Evolutionary conservation across 257 asterid species (phyloP).

Genomic region (Asclepias syriaca): DNA sequence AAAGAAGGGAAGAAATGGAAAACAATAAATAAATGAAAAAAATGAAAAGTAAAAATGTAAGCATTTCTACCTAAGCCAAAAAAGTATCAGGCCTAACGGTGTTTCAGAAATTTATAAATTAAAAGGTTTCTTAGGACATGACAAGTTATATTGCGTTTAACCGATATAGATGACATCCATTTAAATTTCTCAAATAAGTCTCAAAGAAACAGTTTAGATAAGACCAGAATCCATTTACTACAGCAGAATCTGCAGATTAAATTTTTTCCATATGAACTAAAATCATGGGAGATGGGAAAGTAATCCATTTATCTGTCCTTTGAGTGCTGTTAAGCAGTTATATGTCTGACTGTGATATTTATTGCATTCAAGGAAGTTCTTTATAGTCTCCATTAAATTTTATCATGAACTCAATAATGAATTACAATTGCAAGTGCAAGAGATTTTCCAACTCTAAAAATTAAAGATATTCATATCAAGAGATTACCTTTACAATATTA

Average conservation of each 20-base stretch:
- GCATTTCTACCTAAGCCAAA: background rate
- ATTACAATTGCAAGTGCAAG: background rate
- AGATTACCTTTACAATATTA: slow-evolving; percentile 69
- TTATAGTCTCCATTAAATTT: background rate
- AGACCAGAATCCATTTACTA: background rate
- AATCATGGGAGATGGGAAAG: background rate
- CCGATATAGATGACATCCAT: background rate
- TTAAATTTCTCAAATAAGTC: background rate
- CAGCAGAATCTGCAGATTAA: background rate
- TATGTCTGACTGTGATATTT: background rate
- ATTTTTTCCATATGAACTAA: background rate
- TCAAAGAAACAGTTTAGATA: background rate
- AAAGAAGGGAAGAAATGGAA: background rate
- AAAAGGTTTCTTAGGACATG: background rate
- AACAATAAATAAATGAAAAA: background rate
- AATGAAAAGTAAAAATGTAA: background rate
- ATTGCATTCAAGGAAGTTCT: background rate
- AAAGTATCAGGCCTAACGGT: background rate
- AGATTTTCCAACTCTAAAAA: background rate
- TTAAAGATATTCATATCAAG: background rate
- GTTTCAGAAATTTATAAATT: background rate
- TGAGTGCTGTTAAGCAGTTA: background rate
- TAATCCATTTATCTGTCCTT: background rate
- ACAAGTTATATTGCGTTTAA: background rate
- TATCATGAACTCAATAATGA: background rate